Evolutionary conservation across 306 rosid genomes (phyloP).

Genomic region (Argentina anserina): DNA sequence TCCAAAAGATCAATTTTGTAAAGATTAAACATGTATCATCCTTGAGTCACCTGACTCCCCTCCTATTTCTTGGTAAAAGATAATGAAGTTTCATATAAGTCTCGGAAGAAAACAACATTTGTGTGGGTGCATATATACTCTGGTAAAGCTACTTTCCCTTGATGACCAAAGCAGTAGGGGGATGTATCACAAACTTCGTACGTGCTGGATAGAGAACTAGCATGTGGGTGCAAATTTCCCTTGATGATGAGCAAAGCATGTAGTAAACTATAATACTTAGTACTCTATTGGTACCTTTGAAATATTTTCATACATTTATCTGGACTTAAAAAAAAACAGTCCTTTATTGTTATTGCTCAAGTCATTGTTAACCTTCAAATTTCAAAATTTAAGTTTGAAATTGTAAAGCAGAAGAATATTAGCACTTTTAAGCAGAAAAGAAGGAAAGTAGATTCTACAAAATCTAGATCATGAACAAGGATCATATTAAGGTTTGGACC

Average conservation of each 20-base stretch:
- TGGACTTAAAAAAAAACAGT: slow-evolving; percentile 2
- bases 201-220: neutral
- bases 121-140: neutral
- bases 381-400: neutral
- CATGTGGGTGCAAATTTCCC: neutral
- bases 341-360: neutral
- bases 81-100: neutral
- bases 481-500: slow-evolving; percentile 7
- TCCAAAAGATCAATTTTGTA: neutral
- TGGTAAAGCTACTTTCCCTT: neutral
- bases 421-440: neutral
- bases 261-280: neutral
- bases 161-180: neutral
- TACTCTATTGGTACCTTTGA: neutral
- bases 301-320: slow-evolving; percentile 2
- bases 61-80: slow-evolving; percentile 3
- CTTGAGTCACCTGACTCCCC: neutral
- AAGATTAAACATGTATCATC: neutral
- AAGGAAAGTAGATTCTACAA: neutral
- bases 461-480: neutral
- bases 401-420: neutral
- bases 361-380: neutral
- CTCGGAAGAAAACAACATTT: neutral
- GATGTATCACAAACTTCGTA: neutral
- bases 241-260: neutral